These are phyloP conservation scores for Turnera subulata DNA, from an alignment of 345 rosid species.

Conservation along the genomic window DNA sequence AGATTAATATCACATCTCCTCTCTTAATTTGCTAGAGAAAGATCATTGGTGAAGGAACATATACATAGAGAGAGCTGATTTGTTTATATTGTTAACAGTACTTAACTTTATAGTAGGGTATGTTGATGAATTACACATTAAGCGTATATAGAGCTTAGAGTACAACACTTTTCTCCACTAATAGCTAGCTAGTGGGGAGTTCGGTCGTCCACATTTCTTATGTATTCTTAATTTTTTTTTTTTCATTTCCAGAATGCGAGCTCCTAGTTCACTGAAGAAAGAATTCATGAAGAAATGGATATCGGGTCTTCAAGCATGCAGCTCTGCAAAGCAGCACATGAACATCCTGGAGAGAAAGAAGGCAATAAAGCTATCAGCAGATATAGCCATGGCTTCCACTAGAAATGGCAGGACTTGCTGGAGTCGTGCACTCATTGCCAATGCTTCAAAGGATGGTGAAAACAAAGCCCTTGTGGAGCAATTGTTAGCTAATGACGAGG, in stretches of 20 bases:
- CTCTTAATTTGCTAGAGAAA: no score
- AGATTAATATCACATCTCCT: no score
- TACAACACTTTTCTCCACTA: no score
- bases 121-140: no score
- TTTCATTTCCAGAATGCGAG: constrained; percentile 38
- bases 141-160: no score
- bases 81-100: no score
- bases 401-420: constrained; percentile 64
- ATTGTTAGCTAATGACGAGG: constrained; percentile 37
- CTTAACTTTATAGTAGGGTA: no score
- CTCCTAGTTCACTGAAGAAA: constrained; percentile 43
- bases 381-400: constrained; percentile 78
- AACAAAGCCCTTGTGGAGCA: constrained; percentile 37
- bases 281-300: constrained; percentile 82
- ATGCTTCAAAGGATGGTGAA: constrained; percentile 36
- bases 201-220: no score
- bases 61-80: no score
- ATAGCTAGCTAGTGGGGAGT: no score
- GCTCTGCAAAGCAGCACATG: constrained; percentile 36
- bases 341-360: constrained; percentile 58
- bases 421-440: constrained; percentile 74
- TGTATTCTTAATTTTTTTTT: neutral
- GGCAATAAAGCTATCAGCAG: constrained; percentile 79
- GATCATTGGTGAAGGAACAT: no score
- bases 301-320: constrained; percentile 45